Base-by-base conservation (phyloP, 805 yeast species). In the Myxozyma geophila region DNA sequence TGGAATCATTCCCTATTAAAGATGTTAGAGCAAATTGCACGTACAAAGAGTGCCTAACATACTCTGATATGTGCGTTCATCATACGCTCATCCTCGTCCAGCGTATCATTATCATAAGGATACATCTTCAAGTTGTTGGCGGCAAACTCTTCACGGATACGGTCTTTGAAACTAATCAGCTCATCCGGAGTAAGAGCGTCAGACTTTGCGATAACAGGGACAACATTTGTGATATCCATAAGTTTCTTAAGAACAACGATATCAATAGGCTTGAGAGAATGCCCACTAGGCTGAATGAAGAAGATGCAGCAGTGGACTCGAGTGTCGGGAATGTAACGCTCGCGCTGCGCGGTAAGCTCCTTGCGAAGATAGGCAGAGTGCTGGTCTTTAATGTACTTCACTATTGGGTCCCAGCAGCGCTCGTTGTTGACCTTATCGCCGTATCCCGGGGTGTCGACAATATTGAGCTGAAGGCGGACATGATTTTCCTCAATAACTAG, bases 361-460 rank as follows among this genome's bases (percentile, higher is more conserved):
- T 86, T 85, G 77, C 95, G 98, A 78, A 95, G 85, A 75, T 87
- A 93, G 67, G 84, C 82, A 77, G 95, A 96, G 75, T 88, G 95
- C 76, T 98, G 87, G 66, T 81, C 78, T 75, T 91, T 88, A 74
- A 95, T 87, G 77, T 93, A 97, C 65, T 91, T 92, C 62, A 92
- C 88, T 67, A 95, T 89, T 63, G 98, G 96, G 75, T 85, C 87
- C 97, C 98, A 89, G 53, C 90, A 80, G 66, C 87, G 85, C 21
- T 85, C 77, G 75, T 89, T 90, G 59, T 71, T 71, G 46, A 95
- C 89, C 78, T 90, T 97, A 81, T 95, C 99, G 46, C 97, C 98
- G 80, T 91, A 95, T 15, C 98, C 98, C 21, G 98, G 98, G 2
- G 99, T 95, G 75, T 95, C 99, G 74, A 95, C 90, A 60, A 95